These are phyloP conservation scores for Royoungia palumana DNA, from an alignment of 768 basidiomycete species.

Conservation along the genomic window DNA sequence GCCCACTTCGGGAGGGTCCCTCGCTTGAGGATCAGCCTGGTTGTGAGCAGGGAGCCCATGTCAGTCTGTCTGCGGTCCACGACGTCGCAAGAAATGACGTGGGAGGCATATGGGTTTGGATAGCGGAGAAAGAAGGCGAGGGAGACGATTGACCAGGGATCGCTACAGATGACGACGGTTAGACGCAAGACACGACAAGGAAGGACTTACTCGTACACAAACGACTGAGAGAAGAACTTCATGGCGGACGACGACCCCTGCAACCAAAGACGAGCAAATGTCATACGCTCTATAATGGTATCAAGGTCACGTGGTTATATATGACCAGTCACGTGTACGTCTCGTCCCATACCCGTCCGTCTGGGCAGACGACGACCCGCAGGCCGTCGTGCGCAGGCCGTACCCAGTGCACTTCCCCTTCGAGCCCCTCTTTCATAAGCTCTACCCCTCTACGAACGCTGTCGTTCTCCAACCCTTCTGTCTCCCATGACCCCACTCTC, in stretches of 20 bases:
- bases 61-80: constrained; percentile 76
- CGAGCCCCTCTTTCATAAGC: constrained; percentile 45
- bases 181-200: not conserved
- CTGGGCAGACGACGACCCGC: constrained; percentile 44
- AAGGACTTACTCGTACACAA: constrained; percentile 50
- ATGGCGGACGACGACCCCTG: constrained; percentile 43
- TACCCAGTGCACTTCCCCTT: constrained; percentile 51
- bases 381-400: constrained; percentile 77
- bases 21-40: constrained; percentile 87
- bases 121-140: constrained; percentile 94
- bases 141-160: constrained; percentile 91
- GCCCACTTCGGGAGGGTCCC: constrained; percentile 93
- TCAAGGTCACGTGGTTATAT: constrained; percentile 8
- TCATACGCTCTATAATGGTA: not conserved
- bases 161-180: constrained; percentile 43
- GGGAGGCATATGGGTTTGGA: constrained; percentile 91
- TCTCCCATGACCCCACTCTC: constrained; percentile 37
- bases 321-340: constrained; percentile 38
- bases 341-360: constrained; percentile 48
- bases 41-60: constrained; percentile 75
- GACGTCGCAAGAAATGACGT: constrained; percentile 95
- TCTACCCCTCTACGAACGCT: constrained; percentile 42
- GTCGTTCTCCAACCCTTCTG: constrained; percentile 23
- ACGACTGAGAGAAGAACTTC: constrained; percentile 55
- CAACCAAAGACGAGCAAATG: too few relatives aligned